Evolutionary conservation across 257 asterid species (phyloP).

Genomic region (Gardenia jasminoides): DNA sequence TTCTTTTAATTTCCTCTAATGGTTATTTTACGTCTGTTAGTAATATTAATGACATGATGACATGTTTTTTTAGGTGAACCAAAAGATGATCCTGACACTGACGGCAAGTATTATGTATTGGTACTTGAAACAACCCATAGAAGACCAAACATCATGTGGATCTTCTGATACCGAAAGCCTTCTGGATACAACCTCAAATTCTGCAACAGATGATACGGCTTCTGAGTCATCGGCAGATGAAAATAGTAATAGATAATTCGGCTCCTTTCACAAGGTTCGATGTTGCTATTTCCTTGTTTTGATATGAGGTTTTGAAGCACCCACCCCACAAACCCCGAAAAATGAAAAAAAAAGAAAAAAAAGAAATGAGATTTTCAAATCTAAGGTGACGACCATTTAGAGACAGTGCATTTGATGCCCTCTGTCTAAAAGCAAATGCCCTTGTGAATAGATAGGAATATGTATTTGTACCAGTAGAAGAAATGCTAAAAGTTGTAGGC

Average conservation of each 20-base stretch:
- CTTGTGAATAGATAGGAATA: conserved; percentile 28
- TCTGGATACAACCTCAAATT: conserved; percentile 38
- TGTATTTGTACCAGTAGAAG: conserved; percentile 14
- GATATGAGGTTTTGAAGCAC: neutral
- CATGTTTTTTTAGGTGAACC: conserved; percentile 37
- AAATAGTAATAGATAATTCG: conserved; percentile 44
- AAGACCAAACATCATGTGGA: conserved; percentile 24
- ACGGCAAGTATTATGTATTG: conserved; percentile 55
- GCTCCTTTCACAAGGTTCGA: conserved; percentile 26
- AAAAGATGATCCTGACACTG: conserved; percentile 48
- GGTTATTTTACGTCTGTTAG: conserved; percentile 4
- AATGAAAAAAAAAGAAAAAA: too few species aligned
- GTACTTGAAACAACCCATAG: conserved; percentile 44
- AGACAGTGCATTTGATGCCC: conserved; percentile 21
- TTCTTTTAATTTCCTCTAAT: neutral
- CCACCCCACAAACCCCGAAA: too few species aligned
- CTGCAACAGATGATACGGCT: conserved; percentile 64
- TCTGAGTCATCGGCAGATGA: conserved; percentile 86
- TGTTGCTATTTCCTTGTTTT: conserved; percentile 1
- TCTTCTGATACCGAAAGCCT: conserved; percentile 42
- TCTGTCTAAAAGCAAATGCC: conserved; percentile 23
- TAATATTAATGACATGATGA: neutral
- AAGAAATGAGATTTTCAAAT: conserved; percentile 9
- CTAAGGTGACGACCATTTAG: conserved; percentile 34
- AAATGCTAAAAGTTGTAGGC: conserved; percentile 14